Percentiles rank a stretch among this genome's conserved stretches.
Conservation (phyloP, 352 stramenopile species). For the Lagenidium giganteum region DNA sequence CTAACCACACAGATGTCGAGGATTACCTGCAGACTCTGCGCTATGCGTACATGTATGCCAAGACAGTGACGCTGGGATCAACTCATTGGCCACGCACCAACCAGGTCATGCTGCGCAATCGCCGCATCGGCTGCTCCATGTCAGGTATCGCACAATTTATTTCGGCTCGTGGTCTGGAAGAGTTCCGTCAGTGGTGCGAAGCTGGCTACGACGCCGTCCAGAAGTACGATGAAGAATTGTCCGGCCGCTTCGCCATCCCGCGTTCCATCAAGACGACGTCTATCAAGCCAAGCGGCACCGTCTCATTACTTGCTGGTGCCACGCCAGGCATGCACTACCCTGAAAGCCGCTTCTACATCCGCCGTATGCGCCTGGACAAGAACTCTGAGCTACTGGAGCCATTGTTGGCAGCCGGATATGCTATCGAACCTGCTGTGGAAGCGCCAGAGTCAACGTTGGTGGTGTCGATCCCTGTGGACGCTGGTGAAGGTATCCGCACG, state of each 20-base stretch:
- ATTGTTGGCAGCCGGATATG: slow-evolving; percentile 66
- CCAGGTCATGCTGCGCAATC: slow-evolving; percentile 89
- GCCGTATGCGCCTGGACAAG: slow-evolving; percentile 82
- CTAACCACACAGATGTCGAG: slow-evolving; percentile 75
- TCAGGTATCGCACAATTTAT: slow-evolving; percentile 93
- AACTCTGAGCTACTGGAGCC: slow-evolving; percentile 77
- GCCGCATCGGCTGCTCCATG: slow-evolving; percentile 91
- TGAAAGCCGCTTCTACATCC: slow-evolving; percentile 91
- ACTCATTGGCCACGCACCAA: slow-evolving; percentile 92
- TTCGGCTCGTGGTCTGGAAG: slow-evolving; percentile 62
- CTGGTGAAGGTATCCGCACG: slow-evolving; percentile 82
- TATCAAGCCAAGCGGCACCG: slow-evolving; percentile 88
- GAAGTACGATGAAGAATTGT: slow-evolving; percentile 60
- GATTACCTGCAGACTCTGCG: slow-evolving; percentile 88
- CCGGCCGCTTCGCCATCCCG: slow-evolving; percentile 71
- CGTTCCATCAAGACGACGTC: slow-evolving; percentile 92
- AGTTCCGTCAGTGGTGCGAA: slow-evolving; percentile 87
- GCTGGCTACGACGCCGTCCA: slow-evolving; percentile 79
- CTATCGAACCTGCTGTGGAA: slow-evolving; percentile 71
- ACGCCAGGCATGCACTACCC: slow-evolving; percentile 93
- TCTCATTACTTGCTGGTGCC: slow-evolving; percentile 89
- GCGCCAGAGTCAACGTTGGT: slow-evolving; percentile 72
- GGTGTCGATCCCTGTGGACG: slow-evolving; percentile 89
- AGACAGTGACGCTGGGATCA: slow-evolving; percentile 90
- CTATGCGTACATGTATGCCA: slow-evolving; percentile 90